These are phyloP conservation scores for Verbena officinalis DNA, from an alignment of 257 asterid species.

Conservation along the genomic window DNA sequence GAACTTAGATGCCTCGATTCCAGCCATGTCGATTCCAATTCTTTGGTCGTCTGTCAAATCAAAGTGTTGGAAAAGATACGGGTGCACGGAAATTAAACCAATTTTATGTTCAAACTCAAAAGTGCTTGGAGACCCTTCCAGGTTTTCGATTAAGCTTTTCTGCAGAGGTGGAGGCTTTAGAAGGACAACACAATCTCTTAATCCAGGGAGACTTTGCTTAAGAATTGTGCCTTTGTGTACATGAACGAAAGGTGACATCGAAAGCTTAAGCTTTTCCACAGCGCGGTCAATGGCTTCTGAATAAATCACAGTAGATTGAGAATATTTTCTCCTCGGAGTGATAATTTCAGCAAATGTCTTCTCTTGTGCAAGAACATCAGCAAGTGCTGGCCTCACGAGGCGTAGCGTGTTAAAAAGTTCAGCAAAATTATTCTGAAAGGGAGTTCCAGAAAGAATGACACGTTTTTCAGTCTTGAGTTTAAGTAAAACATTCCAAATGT, in stretches of 20 bases:
- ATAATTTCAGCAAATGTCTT: conserved; percentile 34
- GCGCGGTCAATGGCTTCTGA: conserved; percentile 27
- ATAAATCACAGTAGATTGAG: conserved; percentile 10
- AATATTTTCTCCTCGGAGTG: conserved; percentile 6
- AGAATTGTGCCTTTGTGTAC: conserved; percentile 62
- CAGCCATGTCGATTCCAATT: conserved; percentile 27
- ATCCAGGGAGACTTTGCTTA: conserved; percentile 52
- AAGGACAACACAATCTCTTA: conserved; percentile 51
- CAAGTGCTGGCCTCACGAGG: conserved; percentile 56
- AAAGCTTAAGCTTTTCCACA: conserved; percentile 39
- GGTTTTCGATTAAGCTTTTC: conserved; percentile 39
- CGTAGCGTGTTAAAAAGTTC: conserved; percentile 60
- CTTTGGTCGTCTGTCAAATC: conserved; percentile 23
- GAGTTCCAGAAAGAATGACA: conserved; percentile 73
- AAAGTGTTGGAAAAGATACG: conserved; percentile 34
- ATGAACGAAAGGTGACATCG: conserved; percentile 62
- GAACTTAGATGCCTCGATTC: conserved; percentile 33
- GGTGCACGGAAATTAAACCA: conserved; percentile 53
- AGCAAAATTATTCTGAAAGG: conserved; percentile 61
- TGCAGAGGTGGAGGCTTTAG: conserved; percentile 52
- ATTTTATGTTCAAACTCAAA: conserved; percentile 44
- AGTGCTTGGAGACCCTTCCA: conserved; percentile 23
- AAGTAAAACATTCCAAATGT: conserved; percentile 51
- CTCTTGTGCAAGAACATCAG: conserved; percentile 39
- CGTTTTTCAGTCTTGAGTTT: conserved; percentile 46